A percentile compares a stretch with the other conserved stretches of the same genome.
These are phyloP conservation scores for Ophiostoma perfectum DNA, from an alignment of 2,329 filamentous ascomycete species.

Conservation along the genomic window DNA sequence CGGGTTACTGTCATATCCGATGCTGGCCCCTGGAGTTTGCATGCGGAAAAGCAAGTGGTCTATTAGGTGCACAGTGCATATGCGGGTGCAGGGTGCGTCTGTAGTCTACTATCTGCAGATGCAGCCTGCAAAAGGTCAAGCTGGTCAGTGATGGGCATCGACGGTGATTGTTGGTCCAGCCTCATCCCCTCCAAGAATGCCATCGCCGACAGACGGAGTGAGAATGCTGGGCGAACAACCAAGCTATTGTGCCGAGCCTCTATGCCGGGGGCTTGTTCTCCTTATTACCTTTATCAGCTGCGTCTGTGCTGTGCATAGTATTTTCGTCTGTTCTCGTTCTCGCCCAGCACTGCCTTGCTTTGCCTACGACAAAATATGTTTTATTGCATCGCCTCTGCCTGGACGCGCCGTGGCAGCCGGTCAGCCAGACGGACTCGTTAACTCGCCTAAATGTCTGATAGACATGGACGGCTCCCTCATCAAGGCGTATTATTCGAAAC, in stretches of 20 bases:
- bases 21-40: neutral
- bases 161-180: neutral
- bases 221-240: no score
- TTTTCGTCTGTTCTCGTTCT: no score
- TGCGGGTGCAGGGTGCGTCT: no score
- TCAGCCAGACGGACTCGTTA: neutral
- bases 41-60: neutral
- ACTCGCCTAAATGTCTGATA: neutral
- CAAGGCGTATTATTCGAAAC: neutral
- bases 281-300: no score
- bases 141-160: neutral
- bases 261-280: no score
- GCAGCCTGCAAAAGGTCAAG: neutral
- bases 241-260: no score
- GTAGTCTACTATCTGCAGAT: neutral
- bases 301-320: no score
- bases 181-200: neutral
- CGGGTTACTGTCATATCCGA: neutral
- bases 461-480: neutral
- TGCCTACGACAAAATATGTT: no score
- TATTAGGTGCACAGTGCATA: neutral
- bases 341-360: no score
- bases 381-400: neutral
- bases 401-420: neutral
- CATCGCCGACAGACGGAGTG: neutral